Conservation (phyloP, 331 rosid species). For the Saraca asoca region DNA sequence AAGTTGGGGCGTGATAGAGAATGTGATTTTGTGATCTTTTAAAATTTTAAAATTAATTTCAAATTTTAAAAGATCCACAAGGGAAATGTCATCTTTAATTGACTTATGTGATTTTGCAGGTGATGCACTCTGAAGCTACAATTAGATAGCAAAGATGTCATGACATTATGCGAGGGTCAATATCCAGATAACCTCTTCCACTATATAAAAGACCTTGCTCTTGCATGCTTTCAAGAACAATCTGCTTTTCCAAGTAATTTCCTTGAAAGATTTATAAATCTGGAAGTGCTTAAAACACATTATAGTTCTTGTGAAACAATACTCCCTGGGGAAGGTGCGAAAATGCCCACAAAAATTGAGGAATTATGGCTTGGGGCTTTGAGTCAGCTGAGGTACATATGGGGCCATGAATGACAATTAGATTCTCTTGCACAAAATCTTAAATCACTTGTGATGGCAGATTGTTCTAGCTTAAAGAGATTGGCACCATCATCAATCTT, state of each 20-base stretch:
- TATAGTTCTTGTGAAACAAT: not conserved
- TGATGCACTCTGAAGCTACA: too few relatives aligned
- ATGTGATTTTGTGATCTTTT: too few relatives aligned
- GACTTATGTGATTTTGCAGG: too few relatives aligned
- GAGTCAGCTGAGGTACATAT: not conserved
- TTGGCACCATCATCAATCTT: constrained; percentile 7
- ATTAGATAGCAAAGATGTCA: not conserved
- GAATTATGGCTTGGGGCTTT: not conserved
- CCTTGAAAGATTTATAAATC: not conserved
- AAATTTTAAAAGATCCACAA: too few relatives aligned
- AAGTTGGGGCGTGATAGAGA: too few relatives aligned
- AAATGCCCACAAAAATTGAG: not conserved
- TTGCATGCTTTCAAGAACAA: not conserved
- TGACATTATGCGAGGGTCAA: not conserved
- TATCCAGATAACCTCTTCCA: not conserved
- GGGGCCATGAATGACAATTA: not conserved
- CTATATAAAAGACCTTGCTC: not conserved
- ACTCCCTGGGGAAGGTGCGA: not conserved
- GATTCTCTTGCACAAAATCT: not conserved
- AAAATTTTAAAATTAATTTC: too few relatives aligned
- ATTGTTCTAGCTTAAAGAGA: not conserved
- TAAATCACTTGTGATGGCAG: rapidly evolving
- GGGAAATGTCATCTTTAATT: too few relatives aligned
- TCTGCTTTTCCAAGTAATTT: not conserved
- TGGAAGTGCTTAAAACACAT: not conserved